A percentile compares a stretch with the other conserved stretches of the same genome.
Conservation (phyloP, 169 alveolate species). For the Cyclospora cayetanensis region DNA sequence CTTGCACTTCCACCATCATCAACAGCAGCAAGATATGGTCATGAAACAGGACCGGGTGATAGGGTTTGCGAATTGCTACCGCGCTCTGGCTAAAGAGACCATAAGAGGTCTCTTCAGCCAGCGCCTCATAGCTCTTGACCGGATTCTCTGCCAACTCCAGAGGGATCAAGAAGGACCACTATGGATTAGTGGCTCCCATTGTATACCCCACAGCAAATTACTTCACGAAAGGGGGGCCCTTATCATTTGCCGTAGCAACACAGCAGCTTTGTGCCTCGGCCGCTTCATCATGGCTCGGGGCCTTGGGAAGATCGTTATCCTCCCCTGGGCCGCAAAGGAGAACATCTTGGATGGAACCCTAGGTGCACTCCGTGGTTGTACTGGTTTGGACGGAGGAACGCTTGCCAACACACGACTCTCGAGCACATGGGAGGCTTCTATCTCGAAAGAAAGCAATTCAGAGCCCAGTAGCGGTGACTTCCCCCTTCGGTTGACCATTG, state of each 20-base stretch:
- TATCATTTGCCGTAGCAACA: neutral
- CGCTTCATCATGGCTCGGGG: neutral
- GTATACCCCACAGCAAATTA: neutral
- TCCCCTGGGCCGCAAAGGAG: too few relatives aligned
- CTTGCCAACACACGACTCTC: too few relatives aligned
- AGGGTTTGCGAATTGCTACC: neutral
- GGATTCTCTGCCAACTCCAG: neutral
- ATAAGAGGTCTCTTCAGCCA: slow-evolving; percentile 13
- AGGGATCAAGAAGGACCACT: neutral
- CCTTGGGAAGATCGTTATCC: neutral
- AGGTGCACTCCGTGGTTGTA: neutral
- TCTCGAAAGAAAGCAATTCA: too few relatives aligned
- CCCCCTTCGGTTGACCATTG: neutral
- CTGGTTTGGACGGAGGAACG: neutral
- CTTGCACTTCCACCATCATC: neutral
- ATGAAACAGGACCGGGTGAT: neutral
- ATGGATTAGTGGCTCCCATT: neutral
- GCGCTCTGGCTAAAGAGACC: neutral
- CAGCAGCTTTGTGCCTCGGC: neutral
- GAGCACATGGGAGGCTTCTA: too few relatives aligned
- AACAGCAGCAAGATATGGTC: neutral
- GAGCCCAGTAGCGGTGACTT: neutral
- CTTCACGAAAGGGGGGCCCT: neutral
- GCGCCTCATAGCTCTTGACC: neutral
- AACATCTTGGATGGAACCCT: neutral